Conservation (phyloP, 345 rosid genomes). For the Pseudoturritis turrita region DNA sequence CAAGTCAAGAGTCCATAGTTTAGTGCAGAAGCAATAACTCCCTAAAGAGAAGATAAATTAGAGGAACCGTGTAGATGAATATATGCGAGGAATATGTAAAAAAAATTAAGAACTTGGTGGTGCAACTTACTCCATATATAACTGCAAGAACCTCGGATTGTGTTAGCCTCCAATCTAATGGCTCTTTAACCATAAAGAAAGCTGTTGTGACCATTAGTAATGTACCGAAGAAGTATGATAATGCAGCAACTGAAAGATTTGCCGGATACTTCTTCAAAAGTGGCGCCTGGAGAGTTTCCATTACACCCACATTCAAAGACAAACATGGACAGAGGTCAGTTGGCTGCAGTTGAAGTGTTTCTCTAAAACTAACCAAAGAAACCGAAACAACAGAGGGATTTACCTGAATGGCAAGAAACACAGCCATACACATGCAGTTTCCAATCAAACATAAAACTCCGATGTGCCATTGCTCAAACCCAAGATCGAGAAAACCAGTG, state of each 20-base stretch:
- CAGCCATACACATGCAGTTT: constrained; percentile 97
- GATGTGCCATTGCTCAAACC: constrained; percentile 74
- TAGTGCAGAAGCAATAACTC: constrained; percentile 81
- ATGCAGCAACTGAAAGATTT: constrained; percentile 77
- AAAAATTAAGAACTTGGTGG: not conserved
- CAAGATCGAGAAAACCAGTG: constrained; percentile 52
- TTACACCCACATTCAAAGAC: not conserved
- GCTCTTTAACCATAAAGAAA: constrained; percentile 54
- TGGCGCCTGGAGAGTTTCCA: constrained; percentile 59
- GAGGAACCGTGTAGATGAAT: not conserved
- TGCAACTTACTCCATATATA: constrained; percentile 74
- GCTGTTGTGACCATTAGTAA: constrained; percentile 65
- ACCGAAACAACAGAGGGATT: not conserved
- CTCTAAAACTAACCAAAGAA: constrained; percentile 3
- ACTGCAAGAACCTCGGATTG: constrained; percentile 76
- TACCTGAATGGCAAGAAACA: constrained; percentile 92
- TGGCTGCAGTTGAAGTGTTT: not conserved
- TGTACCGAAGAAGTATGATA: constrained; percentile 79
- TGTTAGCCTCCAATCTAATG: constrained; percentile 80
- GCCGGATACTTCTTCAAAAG: constrained; percentile 80
- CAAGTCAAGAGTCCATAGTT: constrained; percentile 92
- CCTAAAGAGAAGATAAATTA: constrained; percentile 40
- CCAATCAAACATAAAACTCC: constrained; percentile 96
- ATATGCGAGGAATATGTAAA: not conserved
- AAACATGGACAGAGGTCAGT: constrained; percentile 7